phyloP scores from a whole-genome alignment of 139 green algal species.

The Coccomyxa sp. region DNA sequence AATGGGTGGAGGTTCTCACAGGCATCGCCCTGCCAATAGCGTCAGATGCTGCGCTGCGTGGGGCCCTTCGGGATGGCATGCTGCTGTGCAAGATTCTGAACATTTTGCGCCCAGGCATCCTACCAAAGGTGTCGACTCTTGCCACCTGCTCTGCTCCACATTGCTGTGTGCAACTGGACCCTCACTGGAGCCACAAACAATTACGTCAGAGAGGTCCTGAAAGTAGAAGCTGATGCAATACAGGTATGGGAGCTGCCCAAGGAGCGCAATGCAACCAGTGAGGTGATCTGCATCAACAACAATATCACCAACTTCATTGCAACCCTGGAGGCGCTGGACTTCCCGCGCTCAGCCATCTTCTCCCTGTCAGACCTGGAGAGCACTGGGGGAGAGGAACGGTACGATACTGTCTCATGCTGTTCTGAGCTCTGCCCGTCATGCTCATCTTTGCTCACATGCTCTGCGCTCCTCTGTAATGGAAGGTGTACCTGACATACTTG shows the following conservation, averaged over 20 bases:
- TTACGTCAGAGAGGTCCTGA: neutral
- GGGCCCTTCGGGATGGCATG: conserved; percentile 47
- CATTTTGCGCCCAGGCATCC: conserved; percentile 28
- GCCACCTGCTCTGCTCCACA: neutral
- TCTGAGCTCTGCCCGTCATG: too few relatives aligned
- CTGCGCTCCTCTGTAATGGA: too few relatives aligned
- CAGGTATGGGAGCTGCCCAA: conserved; percentile 1
- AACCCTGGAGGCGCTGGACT: conserved; percentile 16
- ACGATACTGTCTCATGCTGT: too few relatives aligned
- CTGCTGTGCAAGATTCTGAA: conserved; percentile 61
- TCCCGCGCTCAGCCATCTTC: conserved; percentile 47
- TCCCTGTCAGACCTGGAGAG: conserved; percentile 44
- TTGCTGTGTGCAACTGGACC: neutral
- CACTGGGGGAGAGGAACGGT: conserved; percentile 37
- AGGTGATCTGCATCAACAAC: conserved; percentile 29
- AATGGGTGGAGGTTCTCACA: conserved; percentile 45
- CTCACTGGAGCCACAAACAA: neutral
- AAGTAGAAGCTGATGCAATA: neutral
- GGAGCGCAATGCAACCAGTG: conserved; percentile 11
- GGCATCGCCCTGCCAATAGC: conserved; percentile 31
- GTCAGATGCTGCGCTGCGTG: conserved; percentile 47
- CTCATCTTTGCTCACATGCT: too few relatives aligned
- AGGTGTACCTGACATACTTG: too few relatives aligned
- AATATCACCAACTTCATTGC: conserved; percentile 57
- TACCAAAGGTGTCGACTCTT: conserved; percentile 18